Base-by-base conservation (phyloP, 371 early-diverging fungal genomes). In the Amoeboaphelidium protococcarum region DNA sequence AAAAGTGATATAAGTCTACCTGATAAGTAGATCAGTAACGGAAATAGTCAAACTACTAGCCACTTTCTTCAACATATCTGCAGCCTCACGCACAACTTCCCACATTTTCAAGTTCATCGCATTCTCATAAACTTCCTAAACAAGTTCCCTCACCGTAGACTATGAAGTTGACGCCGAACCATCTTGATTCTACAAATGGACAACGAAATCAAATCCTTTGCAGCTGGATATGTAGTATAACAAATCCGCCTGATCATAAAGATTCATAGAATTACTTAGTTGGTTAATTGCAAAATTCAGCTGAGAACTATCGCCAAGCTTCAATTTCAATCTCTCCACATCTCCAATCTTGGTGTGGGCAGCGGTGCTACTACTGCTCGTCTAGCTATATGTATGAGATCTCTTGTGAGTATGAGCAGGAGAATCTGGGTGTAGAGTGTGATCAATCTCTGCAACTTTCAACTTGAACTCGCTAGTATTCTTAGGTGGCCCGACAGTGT, bases 51-150 rank as follows among this genome's bases (percentile, higher is more conserved):
- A 63, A 0, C 73, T 71, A 51, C 64, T 68, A 44, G 81, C 80
- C 10, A 69, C 60, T 57, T 86, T 86, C 43, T 61, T 60, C 27
- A 82, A 60, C 3, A 82, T 55, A 16, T 82, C 82, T 22, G 84
- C 80, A 0, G 77, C 70, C 52, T 80, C 79, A 26, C 87, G 73
- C n/a, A 79, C 81, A 45, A 82, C 68, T 19, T 69, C 68, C 84
- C 84, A 86, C 26, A 76, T 65, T 49, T 73, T 73, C 43, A 75
- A 55, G 41, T 67, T 65, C 56, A 74, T 65, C 2, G 82, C 75
- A 53, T 80, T 79, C 45, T 67, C 57, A 55, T 83, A 86, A 12
- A 83, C 74, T 50, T 86, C 84, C 53, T 82, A 81, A 12, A 86
- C 49, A 21, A 86, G 48, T 2, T 64, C 63, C 20, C 62, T 52